phyloP scores from a whole-genome alignment of 805 yeast genomes.

The Wickerhamiella azymoides region DNA sequence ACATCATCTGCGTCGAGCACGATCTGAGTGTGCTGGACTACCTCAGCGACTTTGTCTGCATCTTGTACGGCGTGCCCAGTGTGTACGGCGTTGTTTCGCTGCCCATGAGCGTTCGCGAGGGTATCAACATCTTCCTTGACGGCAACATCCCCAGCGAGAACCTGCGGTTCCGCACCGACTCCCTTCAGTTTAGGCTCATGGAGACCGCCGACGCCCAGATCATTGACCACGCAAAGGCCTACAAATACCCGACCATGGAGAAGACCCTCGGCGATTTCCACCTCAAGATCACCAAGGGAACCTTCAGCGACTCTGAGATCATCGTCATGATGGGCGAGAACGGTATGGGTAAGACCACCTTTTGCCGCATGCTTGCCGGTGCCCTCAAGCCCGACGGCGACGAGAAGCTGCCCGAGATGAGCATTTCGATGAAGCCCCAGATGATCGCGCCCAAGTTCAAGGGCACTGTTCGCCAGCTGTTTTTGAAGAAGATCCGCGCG shows the following conservation, averaged over 20 bases:
- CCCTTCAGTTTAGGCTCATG: constrained; percentile 80
- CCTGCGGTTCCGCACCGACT: constrained; percentile 91
- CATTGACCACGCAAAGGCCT: constrained; percentile 66
- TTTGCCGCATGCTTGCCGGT: constrained; percentile 92
- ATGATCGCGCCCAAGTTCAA: constrained; percentile 97
- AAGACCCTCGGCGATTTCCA: constrained; percentile 96
- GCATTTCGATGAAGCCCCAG: constrained; percentile 97
- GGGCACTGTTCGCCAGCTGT: constrained; percentile 95
- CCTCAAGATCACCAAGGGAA: constrained; percentile 70
- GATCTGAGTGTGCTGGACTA: constrained; percentile 96
- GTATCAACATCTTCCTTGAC: constrained; percentile 94
- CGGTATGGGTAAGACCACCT: constrained; percentile 98
- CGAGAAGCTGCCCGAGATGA: constrained; percentile 73
- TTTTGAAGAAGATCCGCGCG: constrained; percentile 91
- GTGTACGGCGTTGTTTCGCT: constrained; percentile 97
- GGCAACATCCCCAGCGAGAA: constrained; percentile 97
- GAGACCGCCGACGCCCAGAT: constrained; percentile 74
- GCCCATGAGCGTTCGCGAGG: constrained; percentile 96
- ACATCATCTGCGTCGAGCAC: constrained; percentile 96
- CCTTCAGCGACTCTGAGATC: constrained; percentile 90
- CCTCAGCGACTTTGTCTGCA: constrained; percentile 92
- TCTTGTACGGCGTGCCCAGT: constrained; percentile 93
- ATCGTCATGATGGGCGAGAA: constrained; percentile 99
- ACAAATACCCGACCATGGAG: constrained; percentile 63
- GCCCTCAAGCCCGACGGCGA: constrained; percentile 68